Conservation (phyloP, 306 rosid species). For the Pyrus pyrifolia region DNA sequence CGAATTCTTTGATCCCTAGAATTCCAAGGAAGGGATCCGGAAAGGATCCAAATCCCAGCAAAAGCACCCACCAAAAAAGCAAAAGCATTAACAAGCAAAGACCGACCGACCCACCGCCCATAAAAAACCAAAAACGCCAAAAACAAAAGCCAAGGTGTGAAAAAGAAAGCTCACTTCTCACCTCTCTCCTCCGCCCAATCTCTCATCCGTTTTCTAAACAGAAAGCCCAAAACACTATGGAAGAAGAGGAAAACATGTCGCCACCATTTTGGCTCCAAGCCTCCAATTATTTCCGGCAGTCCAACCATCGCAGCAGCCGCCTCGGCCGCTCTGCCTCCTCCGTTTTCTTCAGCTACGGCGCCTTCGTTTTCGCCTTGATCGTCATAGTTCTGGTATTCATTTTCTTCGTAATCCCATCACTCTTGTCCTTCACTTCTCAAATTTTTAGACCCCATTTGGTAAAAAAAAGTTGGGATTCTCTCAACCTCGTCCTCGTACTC, state of each 20-base stretch:
- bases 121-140: neutral
- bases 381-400: slow-evolving; percentile 36
- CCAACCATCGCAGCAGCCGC: neutral
- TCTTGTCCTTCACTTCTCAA: slow-evolving; percentile 42
- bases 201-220: neutral
- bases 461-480: slow-evolving; percentile 73
- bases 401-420: slow-evolving; percentile 43
- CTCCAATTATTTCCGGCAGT: neutral
- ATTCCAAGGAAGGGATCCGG: too few species aligned
- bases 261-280: slow-evolving; percentile 59
- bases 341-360: slow-evolving; percentile 41
- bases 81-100: neutral
- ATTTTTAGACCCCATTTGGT: slow-evolving; percentile 57
- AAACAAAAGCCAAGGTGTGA: neutral
- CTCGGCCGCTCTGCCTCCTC: slow-evolving; percentile 47
- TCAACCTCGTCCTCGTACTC: slow-evolving; percentile 68
- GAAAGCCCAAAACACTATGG: slow-evolving; percentile 28
- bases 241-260: slow-evolving; percentile 29
- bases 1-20: too few species aligned
- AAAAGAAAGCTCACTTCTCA: neutral
- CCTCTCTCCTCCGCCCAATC: neutral
- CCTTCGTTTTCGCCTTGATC: slow-evolving; percentile 32
- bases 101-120: neutral
- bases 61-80: neutral
- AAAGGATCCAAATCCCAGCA: neutral